Evolutionary conservation across 73 alveolate species (phyloP).

Genomic region (Paramecium sonneborni): DNA sequence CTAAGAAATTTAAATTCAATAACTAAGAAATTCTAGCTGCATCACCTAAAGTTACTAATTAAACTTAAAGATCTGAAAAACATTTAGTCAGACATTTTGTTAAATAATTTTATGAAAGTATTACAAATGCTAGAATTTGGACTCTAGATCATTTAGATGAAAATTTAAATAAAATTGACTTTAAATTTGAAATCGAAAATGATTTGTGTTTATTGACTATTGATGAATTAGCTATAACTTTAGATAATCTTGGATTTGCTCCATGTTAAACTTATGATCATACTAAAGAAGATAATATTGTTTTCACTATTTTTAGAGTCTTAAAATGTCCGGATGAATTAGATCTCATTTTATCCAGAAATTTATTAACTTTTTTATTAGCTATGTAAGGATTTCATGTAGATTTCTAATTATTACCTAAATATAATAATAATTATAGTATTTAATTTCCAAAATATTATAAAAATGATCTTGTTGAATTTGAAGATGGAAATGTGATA

Average conservation of each 20-base stretch:
- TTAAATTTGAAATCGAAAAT: not conserved
- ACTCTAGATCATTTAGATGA: conserved; percentile 4
- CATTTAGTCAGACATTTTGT: not conserved
- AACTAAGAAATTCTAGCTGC: not conserved
- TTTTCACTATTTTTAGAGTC: not conserved
- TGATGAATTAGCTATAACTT: conserved; percentile 7
- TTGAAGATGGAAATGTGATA: not conserved
- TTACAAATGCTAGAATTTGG: conserved; percentile 34
- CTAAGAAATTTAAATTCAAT: not conserved
- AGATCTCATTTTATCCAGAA: conserved; percentile 19
- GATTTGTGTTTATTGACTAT: conserved; percentile 22
- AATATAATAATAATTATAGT: not conserved
- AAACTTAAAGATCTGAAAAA: not conserved
- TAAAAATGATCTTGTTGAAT: not conserved
- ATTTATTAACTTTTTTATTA: conserved; percentile 1
- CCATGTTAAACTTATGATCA: conserved; percentile 30
- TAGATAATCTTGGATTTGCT: not conserved
- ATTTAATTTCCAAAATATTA: not conserved
- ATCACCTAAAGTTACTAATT: not conserved
- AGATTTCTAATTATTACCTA: not conserved
- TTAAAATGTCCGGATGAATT: conserved; percentile 36
- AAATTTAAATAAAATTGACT: not conserved
- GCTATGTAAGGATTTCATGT: conserved; percentile 32
- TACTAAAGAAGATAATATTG: not conserved
- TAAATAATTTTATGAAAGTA: not conserved